Evolutionary conservation across 805 yeast genomes (phyloP).

Genomic region (Ogataea saltuana): DNA sequence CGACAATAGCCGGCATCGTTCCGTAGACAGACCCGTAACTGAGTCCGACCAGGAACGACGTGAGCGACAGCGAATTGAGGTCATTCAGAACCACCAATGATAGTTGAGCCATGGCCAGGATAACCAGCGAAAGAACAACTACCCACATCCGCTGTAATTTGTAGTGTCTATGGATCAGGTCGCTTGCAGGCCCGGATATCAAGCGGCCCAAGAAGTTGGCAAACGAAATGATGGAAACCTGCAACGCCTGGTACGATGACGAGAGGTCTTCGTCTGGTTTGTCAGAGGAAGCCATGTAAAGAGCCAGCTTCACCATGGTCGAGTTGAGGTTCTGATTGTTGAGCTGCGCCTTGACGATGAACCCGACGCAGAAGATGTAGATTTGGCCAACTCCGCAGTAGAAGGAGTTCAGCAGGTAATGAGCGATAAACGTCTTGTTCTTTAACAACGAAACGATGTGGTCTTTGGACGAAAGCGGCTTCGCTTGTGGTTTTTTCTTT

Average conservation of each 20-base stretch:
- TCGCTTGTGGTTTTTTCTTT: slow-evolving; percentile 14
- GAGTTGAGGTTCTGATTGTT: slow-evolving; percentile 26
- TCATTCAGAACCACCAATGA: slow-evolving; percentile 41
- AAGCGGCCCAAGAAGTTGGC: slow-evolving; percentile 68
- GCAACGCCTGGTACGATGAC: slow-evolving; percentile 61
- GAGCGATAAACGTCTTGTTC: slow-evolving; percentile 46
- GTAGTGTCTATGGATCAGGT: slow-evolving; percentile 50
- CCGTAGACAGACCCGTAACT: slow-evolving; percentile 75
- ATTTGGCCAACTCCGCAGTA: slow-evolving; percentile 68
- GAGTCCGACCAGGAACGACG: slow-evolving; percentile 59
- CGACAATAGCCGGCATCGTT: slow-evolving; percentile 71
- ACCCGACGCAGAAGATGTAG: slow-evolving; percentile 74
- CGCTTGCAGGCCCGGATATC: slow-evolving; percentile 65
- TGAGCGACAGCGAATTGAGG: slow-evolving; percentile 43
- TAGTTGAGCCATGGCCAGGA: slow-evolving; percentile 41
- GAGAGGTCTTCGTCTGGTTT: slow-evolving; percentile 36
- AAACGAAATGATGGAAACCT: slow-evolving; percentile 66
- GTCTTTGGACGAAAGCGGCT: slow-evolving; percentile 19
- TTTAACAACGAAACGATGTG: slow-evolving; percentile 31
- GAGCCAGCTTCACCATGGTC: slow-evolving; percentile 7
- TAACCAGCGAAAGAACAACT: slow-evolving; percentile 42
- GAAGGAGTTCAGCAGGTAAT: slow-evolving; percentile 55
- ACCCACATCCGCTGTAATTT: slow-evolving; percentile 69
- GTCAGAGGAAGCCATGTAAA: slow-evolving; percentile 2
- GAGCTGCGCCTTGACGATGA: slow-evolving; percentile 55